These are phyloP conservation scores for Ceratopteris richardii DNA, from an alignment of 75 land plant species.

Conservation along the genomic window DNA sequence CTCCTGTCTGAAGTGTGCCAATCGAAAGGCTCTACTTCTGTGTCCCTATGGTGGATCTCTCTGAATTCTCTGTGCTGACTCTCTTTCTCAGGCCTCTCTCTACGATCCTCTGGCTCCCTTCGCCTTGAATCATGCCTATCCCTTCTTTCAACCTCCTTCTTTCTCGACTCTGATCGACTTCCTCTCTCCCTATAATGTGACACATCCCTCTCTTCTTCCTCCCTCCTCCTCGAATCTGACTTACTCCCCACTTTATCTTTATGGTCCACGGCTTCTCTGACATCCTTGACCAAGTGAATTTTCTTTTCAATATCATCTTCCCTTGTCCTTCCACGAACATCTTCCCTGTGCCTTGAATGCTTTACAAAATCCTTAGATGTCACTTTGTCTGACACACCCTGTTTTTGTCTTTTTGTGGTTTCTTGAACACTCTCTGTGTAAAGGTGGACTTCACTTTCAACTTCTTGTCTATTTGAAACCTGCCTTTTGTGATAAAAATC, in stretches of 20 bases:
- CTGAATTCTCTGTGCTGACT: not conserved
- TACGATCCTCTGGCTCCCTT: slow-evolving; percentile 2
- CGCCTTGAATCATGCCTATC: slow-evolving; percentile 1
- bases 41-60: not conserved
- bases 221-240: slow-evolving; percentile 1
- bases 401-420: not conserved
- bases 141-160: slow-evolving; percentile 1
- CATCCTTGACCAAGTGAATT: not conserved
- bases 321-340: not conserved
- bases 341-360: not conserved
- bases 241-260: not conserved
- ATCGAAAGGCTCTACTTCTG: not conserved
- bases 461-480: not conserved
- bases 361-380: not conserved
- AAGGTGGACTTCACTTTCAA: slow-evolving; percentile 2
- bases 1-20: slow-evolving; percentile 1
- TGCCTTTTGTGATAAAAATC: slow-evolving; percentile 1
- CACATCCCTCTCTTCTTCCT: not conserved
- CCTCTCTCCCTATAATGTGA: not conserved
- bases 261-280: not conserved
- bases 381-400: not conserved
- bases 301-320: not conserved
- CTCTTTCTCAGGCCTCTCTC: slow-evolving; percentile 4
- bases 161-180: not conserved
- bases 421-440: not conserved